A percentile compares a stretch with the other conserved stretches of the same genome.
Conservation (phyloP, 768 basidiomycete species). For the Macrolepiota albuminosa region DNA sequence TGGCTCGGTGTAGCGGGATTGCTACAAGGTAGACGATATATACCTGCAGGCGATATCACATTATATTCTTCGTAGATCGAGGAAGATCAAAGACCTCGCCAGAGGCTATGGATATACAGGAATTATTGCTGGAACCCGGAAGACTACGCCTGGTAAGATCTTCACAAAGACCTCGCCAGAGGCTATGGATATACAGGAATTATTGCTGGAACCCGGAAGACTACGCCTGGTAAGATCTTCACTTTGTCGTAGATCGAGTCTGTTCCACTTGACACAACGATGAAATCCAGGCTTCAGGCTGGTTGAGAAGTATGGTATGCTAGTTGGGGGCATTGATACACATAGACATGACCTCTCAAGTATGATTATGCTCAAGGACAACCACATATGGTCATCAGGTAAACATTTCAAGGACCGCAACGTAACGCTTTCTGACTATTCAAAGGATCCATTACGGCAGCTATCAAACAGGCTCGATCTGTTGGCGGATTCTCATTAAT, state of each 20-base stretch:
- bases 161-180: conserved; percentile 61
- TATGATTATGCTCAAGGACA: conserved; percentile 99
- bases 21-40: conserved; percentile 73
- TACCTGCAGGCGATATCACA: conserved; percentile 5
- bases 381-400: conserved; percentile 98
- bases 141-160: conserved; percentile 82
- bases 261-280: background rate
- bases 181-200: conserved; percentile 79
- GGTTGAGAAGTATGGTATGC: conserved; percentile 98
- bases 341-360: conserved; percentile 96
- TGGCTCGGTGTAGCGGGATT: conserved; percentile 95
- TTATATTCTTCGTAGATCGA: conserved; percentile 53
- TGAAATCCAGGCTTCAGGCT: conserved; percentile 71
- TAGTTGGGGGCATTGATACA: conserved; percentile 93
- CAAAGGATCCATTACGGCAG: conserved; percentile 83
- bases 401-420: background rate
- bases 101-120: conserved; percentile 76
- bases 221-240: conserved; percentile 67
- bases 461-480: conserved; percentile 77
- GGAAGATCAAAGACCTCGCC: conserved; percentile 75
- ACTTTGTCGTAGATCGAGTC: background rate
- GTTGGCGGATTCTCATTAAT: conserved; percentile 91
- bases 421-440: background rate
- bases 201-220: conserved; percentile 95
- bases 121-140: conserved; percentile 90